Evolutionary conservation across 805 yeast species (phyloP).

Genomic region (Lipomyces mesembrius): DNA sequence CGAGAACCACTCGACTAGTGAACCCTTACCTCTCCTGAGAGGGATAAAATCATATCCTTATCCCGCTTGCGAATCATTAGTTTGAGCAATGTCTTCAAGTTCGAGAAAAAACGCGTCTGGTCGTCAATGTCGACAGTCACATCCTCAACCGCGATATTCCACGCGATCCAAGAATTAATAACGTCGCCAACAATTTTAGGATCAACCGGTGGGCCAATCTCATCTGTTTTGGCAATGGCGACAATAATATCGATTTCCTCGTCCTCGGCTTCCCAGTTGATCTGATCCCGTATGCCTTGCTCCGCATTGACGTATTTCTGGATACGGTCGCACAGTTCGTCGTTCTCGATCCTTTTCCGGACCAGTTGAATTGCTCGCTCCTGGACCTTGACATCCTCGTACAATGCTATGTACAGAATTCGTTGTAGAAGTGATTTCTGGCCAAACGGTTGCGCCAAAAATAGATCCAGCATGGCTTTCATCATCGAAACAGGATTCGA

Average conservation of each 20-base stretch:
- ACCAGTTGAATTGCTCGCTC: slow-evolving; percentile 53
- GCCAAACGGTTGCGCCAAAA: slow-evolving; percentile 79
- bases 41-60: slow-evolving; percentile 64
- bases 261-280: slow-evolving; percentile 45
- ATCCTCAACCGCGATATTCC: slow-evolving; percentile 46
- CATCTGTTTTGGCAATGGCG: slow-evolving; percentile 37
- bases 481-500: slow-evolving; percentile 88
- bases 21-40: slow-evolving; percentile 30
- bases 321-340: slow-evolving; percentile 43
- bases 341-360: slow-evolving; percentile 42
- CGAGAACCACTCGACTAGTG: not conserved
- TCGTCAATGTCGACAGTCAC: slow-evolving; percentile 35
- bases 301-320: slow-evolving; percentile 44
- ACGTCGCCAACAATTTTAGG: slow-evolving; percentile 40
- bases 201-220: slow-evolving; percentile 31
- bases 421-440: slow-evolving; percentile 71
- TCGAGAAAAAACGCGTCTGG: slow-evolving; percentile 34
- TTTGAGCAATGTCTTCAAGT: slow-evolving; percentile 63
- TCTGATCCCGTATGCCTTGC: slow-evolving; percentile 42
- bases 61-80: slow-evolving; percentile 72
- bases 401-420: slow-evolving; percentile 70
- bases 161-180: slow-evolving; percentile 43
- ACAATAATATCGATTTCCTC: slow-evolving; percentile 41
- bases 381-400: slow-evolving; percentile 73
- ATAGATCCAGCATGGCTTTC: slow-evolving; percentile 76